Percentiles rank a stretch among this genome's conserved stretches.
Evolutionary conservation across 208 protist genomes (phyloP).

Genomic region (Crithidia thermophila): DNA sequence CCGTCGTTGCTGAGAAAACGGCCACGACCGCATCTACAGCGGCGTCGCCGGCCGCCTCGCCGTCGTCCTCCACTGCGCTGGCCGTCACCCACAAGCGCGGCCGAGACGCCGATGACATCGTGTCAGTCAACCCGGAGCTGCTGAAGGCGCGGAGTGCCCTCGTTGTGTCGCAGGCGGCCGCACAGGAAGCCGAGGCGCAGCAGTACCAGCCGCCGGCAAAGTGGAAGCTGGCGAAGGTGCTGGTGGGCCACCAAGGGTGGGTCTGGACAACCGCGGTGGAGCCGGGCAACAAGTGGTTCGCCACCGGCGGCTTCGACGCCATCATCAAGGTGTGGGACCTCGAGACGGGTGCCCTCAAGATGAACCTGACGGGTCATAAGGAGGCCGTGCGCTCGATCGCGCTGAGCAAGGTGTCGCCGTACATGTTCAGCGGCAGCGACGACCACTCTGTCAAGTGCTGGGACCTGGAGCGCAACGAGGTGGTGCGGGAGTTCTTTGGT

Average conservation of each 20-base stretch:
- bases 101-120: conserved; percentile 40
- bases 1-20: conserved; percentile 8
- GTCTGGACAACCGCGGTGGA: conserved; percentile 97
- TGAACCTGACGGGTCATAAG: conserved; percentile 99
- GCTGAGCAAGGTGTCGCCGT: conserved; percentile 94
- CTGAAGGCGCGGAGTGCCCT: conserved; percentile 56
- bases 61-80: not conserved
- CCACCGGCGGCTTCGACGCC: conserved; percentile 97
- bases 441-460: conserved; percentile 99
- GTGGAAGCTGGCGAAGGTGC: conserved; percentile 97
- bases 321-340: conserved; percentile 99
- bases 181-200: conserved; percentile 11
- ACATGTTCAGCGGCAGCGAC: conserved; percentile 99
- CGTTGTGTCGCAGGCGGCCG: conserved; percentile 34
- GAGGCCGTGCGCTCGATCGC: conserved; percentile 87
- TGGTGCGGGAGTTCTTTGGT: conserved; percentile 97
- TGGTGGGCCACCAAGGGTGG: conserved; percentile 95
- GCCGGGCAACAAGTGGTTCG: conserved; percentile 99
- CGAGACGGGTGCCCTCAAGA: conserved; percentile 94
- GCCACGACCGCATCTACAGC: too few species aligned
- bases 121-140: conserved; percentile 56
- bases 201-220: conserved; percentile 53
- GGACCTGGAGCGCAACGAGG: conserved; percentile 98
- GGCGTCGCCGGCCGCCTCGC: not conserved
- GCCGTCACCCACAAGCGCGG: conserved; percentile 32